Evolutionary conservation across 2,329 filamentous ascomycete genomes (phyloP).

Genomic region (Claviceps spartinae): DNA sequence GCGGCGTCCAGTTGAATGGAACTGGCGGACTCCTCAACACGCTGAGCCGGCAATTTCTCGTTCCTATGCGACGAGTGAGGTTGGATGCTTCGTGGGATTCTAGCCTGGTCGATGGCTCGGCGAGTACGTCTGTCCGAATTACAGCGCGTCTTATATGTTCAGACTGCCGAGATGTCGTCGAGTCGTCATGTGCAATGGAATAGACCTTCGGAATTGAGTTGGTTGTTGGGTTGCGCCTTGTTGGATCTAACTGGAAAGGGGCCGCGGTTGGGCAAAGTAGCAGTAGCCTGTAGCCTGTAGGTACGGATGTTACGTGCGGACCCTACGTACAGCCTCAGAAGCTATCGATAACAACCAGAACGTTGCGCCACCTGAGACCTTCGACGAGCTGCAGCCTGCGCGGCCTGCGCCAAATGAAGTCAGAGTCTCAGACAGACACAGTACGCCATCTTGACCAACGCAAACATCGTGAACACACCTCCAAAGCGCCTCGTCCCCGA

Average conservation of each 20-base stretch:
- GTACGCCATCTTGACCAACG: not conserved
- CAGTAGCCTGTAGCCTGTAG: not conserved
- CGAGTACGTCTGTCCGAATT: too few species aligned
- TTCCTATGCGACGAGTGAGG: not conserved
- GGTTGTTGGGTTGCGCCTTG: not conserved
- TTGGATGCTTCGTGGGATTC: not conserved
- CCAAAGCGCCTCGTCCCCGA: not conserved
- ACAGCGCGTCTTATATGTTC: not conserved
- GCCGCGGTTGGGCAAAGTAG: not conserved
- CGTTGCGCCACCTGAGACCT: too few species aligned
- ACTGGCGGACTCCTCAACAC: not conserved
- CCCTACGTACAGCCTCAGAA: not conserved
- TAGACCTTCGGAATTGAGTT: not conserved
- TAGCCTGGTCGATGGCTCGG: not conserved
- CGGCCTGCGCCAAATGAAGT: too few species aligned
- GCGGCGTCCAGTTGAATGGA: not conserved
- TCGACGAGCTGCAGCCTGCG: too few species aligned
- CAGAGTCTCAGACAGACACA: not conserved
- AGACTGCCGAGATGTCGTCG: not conserved
- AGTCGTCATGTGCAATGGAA: not conserved
- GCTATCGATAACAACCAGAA: conserved; percentile 3
- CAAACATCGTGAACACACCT: not conserved
- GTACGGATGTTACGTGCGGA: not conserved
- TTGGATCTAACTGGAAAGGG: not conserved
- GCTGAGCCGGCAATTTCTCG: not conserved